Conservation (phyloP, 2,329 filamentous ascomycete genomes). For the Onygena corvina region DNA sequence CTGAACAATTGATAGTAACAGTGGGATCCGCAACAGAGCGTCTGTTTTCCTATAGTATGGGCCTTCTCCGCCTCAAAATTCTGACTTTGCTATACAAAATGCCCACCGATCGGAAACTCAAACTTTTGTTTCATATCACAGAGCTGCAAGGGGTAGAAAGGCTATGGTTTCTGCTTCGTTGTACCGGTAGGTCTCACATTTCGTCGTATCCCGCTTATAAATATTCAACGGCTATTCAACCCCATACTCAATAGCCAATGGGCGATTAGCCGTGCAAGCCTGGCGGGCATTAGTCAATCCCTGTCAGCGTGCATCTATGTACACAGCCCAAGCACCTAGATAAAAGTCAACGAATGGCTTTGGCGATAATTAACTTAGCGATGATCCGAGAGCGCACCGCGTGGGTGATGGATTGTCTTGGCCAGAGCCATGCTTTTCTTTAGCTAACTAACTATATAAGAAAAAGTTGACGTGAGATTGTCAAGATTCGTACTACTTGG, state of each 20-base stretch:
- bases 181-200: not conserved
- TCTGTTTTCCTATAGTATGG: no score
- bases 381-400: no score
- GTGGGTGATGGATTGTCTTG: no score
- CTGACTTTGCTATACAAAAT: not conserved
- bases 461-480: no score
- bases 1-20: no score
- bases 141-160: slow-evolving; percentile 2
- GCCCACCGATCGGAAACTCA: not conserved
- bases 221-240: not conserved
- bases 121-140: slow-evolving; percentile 1
- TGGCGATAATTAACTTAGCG: no score
- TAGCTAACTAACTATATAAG: no score
- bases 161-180: not conserved
- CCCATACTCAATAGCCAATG: not conserved
- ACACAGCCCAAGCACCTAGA: not conserved
- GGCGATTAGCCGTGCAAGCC: not conserved
- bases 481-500: no score
- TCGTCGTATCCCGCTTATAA: not conserved
- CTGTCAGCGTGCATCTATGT: not conserved
- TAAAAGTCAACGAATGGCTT: no score
- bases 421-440: no score
- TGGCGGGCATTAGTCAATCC: not conserved
- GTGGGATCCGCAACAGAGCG: no score
- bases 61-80: no score